Percentiles rank a stretch among this genome's conserved stretches.
These are phyloP conservation scores for Chloromonas sp. DNA, from an alignment of 163 green algal species.

Conservation along the genomic window DNA sequence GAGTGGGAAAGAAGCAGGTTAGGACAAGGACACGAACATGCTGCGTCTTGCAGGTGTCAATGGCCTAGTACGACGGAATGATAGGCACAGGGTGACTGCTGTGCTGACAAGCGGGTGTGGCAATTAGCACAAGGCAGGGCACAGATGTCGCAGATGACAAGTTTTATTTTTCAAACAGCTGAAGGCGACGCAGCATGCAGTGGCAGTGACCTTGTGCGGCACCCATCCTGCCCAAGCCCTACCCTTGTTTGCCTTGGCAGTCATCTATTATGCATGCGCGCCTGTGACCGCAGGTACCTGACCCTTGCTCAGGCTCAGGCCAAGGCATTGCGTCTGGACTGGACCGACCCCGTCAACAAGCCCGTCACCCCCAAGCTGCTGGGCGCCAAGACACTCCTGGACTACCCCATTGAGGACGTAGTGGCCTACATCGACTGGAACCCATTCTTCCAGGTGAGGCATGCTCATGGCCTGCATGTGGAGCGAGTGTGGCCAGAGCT, in stretches of 20 bases:
- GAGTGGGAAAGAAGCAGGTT: not conserved
- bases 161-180: too few relatives aligned
- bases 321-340: slow-evolving; percentile 74
- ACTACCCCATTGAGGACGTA: slow-evolving; percentile 87
- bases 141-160: too few relatives aligned
- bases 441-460: slow-evolving; percentile 90
- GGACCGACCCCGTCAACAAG: slow-evolving; percentile 66
- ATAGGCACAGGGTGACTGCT: too few relatives aligned
- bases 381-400: slow-evolving; percentile 66
- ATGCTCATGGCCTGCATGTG: too few relatives aligned
- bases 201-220: too few relatives aligned
- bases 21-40: not conserved
- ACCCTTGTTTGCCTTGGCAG: too few relatives aligned
- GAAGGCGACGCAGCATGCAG: too few relatives aligned
- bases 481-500: too few relatives aligned
- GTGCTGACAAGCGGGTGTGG: too few relatives aligned
- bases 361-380: slow-evolving; percentile 66
- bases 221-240: too few relatives aligned
- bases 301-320: slow-evolving; percentile 61
- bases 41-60: not conserved
- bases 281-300: slow-evolving; percentile 42
- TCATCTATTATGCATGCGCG: too few relatives aligned
- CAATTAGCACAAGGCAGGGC: too few relatives aligned
- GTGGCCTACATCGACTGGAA: slow-evolving; percentile 98
- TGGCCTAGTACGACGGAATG: not conserved